Base-by-base conservation (phyloP, 169 alveolate species). In the Plasmodium cynomolgi region DNA sequence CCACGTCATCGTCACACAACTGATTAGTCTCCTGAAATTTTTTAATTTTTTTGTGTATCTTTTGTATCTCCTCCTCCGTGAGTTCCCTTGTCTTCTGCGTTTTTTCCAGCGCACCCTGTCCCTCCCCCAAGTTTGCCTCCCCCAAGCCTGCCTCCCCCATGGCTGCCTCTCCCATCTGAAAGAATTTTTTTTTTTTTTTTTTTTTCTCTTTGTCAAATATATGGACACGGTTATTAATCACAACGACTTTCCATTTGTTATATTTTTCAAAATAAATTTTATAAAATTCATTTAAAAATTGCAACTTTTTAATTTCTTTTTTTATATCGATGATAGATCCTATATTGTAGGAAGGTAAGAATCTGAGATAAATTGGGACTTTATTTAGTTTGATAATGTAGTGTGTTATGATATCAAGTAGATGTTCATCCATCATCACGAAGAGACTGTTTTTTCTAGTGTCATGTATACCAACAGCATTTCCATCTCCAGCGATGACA, bases 191-290 rank as follows among this genome's bases (percentile, higher is more conserved):
- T 23, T 88, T 79, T 15, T 77, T 79, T 80, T 80, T 80, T 4
- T 88, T 88, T 62, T 88, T 74, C 33, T 74, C 77, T 39, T 88
- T 88, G 23, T 88, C 94, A 11, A 88, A 88, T n/a, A 88, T 88
- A 80, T 88, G 94, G 9, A 88, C 77, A 23, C 94, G 90, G 56
- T 88, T 90, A 39, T 90, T 90, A 5, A 90, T 80, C 5, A 90
- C 83, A 23, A 90, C 94, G 1, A 90, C 94, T 90, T 90, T 90
- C 94, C 94, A 90, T 68, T 90, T 90, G 75, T 90, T 90, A 50
- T 90, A 90, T 79, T 90, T 79, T 80, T 90, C 94, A 79, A 90
- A 90, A 79, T 90, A 90, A 0, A 90, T 58, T 90, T 90, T 90
- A 34, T 90, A 90, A 44, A 90, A 90, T 68, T 90, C 94, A n/a